These are phyloP conservation scores for Talaromyces sp. DNA, from an alignment of 2,329 filamentous ascomycete species.

Conservation along the genomic window DNA sequence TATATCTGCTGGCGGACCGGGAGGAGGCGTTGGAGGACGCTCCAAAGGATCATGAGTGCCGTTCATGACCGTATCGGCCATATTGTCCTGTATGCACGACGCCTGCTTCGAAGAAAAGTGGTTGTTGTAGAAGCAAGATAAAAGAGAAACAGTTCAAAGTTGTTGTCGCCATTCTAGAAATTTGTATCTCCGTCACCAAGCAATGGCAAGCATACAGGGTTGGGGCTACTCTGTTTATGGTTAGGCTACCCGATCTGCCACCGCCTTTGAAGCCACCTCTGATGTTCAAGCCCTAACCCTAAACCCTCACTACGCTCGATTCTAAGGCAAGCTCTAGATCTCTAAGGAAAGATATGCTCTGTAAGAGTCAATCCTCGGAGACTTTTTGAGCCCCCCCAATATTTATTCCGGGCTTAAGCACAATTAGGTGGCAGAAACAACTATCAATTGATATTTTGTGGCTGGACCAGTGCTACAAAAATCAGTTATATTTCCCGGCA, in stretches of 20 bases:
- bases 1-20: conserved; percentile 45
- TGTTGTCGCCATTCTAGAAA: background rate
- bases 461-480: too few species aligned
- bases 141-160: background rate
- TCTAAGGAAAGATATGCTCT: background rate
- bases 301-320: background rate
- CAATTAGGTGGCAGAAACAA: too few species aligned
- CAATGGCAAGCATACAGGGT: background rate
- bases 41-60: conserved; percentile 35
- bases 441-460: too few species aligned
- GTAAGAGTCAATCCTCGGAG: background rate
- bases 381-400: too few species aligned
- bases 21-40: conserved; percentile 43
- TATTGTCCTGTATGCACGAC: conserved; percentile 23
- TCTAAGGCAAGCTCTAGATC: background rate
- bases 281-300: background rate
- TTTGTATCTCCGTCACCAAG: background rate
- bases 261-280: background rate
- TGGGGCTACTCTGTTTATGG: background rate
- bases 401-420: too few species aligned
- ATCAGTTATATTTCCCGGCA: too few species aligned
- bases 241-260: background rate
- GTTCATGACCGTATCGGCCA: conserved; percentile 37
- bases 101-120: too few species aligned
- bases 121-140: background rate